Evolutionary conservation across 2,329 filamentous ascomycete species (phyloP), one percentile per base, ranked within the genome.

Genomic region (Bisporella sp.): DNA sequence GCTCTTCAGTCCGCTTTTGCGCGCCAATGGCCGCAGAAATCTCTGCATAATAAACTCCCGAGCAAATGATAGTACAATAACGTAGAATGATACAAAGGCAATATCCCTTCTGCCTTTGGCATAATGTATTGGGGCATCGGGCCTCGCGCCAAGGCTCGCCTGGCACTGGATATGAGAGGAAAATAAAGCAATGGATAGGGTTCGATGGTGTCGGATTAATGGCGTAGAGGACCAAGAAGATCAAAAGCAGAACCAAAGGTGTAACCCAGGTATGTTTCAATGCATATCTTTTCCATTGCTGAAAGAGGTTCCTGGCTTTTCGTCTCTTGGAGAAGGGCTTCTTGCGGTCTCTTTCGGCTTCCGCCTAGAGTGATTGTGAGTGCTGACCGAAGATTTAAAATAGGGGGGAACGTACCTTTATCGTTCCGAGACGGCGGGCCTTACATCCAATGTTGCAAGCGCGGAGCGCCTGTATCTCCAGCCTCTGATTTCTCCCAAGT

Each of bases 11-110:
- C 88, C 86, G 49, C 75, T 82, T 58, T 73, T 76, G 41, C 81
- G 75, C 5, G 89, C 89, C 54, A 92, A 73, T 0, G 90, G 91
- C 9, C 84, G 82, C 52, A 96, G 81, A 45, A 95, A 63, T 62
- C 89, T 85, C 71, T 96, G 90, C 91, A 96, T 96, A 70, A 95
- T 78, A 69, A 95, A 95, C 69, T 96, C 91, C 64, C 91, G 88
- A 8, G 89, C 95, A 67, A 96, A 96, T 54, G 87, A 89, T 54
- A 96, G 77, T 29, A 96, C 85, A 49, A 96, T 73, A 46, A 81
- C 92, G 72, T 96, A 96, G 73, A 96, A 96, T 53, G 75, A 71
- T 48, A 96, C 88, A 62, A 96, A 92, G 40, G 87, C 86, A 48
- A 96, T 75, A 66, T 96, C 91, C 73, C 84, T 85, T 44, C 69